These are phyloP conservation scores for Penicillium herquei DNA, from an alignment of 495 filamentous ascomycete genomes.

Conservation along the genomic window DNA sequence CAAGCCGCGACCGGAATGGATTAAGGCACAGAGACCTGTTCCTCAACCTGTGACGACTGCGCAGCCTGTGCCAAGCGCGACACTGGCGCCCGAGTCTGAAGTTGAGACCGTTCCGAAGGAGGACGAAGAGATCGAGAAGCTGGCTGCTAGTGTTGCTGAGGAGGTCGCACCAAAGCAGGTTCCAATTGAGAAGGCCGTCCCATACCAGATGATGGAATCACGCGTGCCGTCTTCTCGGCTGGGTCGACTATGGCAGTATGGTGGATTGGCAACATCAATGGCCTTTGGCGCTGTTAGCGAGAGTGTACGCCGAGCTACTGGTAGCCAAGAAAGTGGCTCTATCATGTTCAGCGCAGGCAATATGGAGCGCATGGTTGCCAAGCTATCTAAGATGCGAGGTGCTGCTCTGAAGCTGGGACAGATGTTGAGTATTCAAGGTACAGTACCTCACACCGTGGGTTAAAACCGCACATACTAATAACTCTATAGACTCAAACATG, in stretches of 20 bases:
- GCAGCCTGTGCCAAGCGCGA: not conserved
- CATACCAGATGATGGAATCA: slow-evolving; percentile 81
- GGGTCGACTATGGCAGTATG: slow-evolving; percentile 89
- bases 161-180: slow-evolving; percentile 20
- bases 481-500: slow-evolving; percentile 77
- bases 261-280: slow-evolving; percentile 91
- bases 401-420: slow-evolving; percentile 98
- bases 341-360: slow-evolving; percentile 86
- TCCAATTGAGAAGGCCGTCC: slow-evolving; percentile 15
- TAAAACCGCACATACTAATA: slow-evolving; percentile 2
- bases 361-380: slow-evolving; percentile 87
- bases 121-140: slow-evolving; percentile 19
- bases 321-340: slow-evolving; percentile 62
- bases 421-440: slow-evolving; percentile 92
- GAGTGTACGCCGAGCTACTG: slow-evolving; percentile 68
- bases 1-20: slow-evolving; percentile 18
- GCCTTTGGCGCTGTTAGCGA: slow-evolving; percentile 90
- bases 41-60: not conserved
- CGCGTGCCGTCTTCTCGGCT: slow-evolving; percentile 85
- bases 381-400: slow-evolving; percentile 92
- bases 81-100: not conserved
- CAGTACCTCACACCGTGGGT: not conserved
- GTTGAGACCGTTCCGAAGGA: slow-evolving; percentile 9
- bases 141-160: slow-evolving; percentile 21
- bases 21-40: not conserved